Conservation (phyloP, 2,329 filamentous ascomycete species). For the Mollisia scopiformis region DNA sequence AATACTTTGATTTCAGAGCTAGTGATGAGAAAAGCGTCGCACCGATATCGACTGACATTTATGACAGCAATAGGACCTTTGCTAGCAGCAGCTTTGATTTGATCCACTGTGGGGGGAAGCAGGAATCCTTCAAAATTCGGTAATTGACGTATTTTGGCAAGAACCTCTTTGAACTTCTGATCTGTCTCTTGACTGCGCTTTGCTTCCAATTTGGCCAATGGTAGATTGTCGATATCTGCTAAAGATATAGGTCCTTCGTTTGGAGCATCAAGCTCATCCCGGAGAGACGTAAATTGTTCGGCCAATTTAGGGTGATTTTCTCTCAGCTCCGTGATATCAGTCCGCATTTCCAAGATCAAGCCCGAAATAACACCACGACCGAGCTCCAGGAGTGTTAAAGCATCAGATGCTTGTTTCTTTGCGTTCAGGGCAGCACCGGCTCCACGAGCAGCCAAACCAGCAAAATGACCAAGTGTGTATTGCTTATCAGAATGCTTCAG, state of each 20-base stretch:
- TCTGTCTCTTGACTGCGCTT: background rate
- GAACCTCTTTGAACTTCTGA: background rate
- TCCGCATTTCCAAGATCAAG: slow-evolving; percentile 28
- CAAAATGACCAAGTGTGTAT: slow-evolving; percentile 16
- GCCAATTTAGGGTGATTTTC: slow-evolving; percentile 18
- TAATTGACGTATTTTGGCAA: slow-evolving; percentile 20
- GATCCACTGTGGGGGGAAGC: slow-evolving; percentile 20
- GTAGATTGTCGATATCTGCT: background rate
- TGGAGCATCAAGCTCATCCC: slow-evolving; percentile 9
- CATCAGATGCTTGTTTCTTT: slow-evolving; percentile 9
- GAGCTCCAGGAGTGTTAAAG: slow-evolving; percentile 30
- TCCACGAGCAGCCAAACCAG: slow-evolving; percentile 27
- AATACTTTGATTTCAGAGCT: slow-evolving; percentile 20
- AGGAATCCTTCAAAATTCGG: slow-evolving; percentile 35
- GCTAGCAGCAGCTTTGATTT: slow-evolving; percentile 26
- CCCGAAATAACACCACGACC: slow-evolving; percentile 34
- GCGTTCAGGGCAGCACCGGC: slow-evolving; percentile 28
- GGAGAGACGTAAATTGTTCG: slow-evolving; percentile 13
- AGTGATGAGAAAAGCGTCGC: slow-evolving; percentile 38
- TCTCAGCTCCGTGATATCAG: slow-evolving; percentile 12
- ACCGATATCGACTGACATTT: slow-evolving; percentile 34
- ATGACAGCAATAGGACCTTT: slow-evolving; percentile 36
- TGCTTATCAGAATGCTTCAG: slow-evolving; percentile 28
- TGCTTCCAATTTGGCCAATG: background rate
- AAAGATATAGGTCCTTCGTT: background rate